Evolutionary conservation across 2,329 filamentous ascomycete genomes (phyloP).

Genomic region (Botrytis porri): DNA sequence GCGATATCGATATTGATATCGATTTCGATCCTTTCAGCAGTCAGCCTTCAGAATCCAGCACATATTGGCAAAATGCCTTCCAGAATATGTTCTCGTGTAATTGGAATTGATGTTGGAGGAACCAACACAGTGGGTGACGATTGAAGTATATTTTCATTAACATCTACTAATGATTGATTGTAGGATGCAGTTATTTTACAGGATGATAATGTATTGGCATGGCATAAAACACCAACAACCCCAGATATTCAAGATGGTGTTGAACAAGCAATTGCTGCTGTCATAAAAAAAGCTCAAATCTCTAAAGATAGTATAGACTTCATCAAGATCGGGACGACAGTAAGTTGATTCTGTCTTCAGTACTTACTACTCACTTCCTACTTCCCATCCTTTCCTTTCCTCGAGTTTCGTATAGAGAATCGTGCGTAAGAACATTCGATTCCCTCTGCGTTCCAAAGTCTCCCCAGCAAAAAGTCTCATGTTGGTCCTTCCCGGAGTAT

Average conservation of each 20-base stretch:
- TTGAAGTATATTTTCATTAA: background rate
- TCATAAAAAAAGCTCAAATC: conserved; percentile 42
- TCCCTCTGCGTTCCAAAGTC: background rate
- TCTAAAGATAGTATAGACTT: conserved; percentile 43
- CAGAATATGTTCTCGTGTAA: conserved; percentile 30
- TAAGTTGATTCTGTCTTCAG: conserved; percentile 21
- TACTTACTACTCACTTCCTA: background rate
- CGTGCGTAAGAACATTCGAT: background rate
- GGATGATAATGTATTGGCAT: conserved; percentile 38
- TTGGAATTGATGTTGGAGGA: conserved; percentile 54
- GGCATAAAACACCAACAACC: conserved; percentile 50
- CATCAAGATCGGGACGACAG: conserved; percentile 47
- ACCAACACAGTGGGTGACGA: conserved; percentile 48
- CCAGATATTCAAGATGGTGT: conserved; percentile 51
- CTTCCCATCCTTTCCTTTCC: background rate
- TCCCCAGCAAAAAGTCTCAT: background rate
- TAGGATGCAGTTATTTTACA: conserved; percentile 32
- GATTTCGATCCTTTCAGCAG: background rate
- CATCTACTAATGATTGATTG: background rate
- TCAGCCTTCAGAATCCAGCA: background rate
- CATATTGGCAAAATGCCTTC: conserved; percentile 24
- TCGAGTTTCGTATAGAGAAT: too few relatives aligned
- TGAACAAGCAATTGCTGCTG: conserved; percentile 44
- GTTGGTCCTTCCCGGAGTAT: background rate
- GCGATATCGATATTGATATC: background rate